Conservation (phyloP, 2,329 filamentous ascomycete genomes). For the Arthrinium phaeospermum region DNA sequence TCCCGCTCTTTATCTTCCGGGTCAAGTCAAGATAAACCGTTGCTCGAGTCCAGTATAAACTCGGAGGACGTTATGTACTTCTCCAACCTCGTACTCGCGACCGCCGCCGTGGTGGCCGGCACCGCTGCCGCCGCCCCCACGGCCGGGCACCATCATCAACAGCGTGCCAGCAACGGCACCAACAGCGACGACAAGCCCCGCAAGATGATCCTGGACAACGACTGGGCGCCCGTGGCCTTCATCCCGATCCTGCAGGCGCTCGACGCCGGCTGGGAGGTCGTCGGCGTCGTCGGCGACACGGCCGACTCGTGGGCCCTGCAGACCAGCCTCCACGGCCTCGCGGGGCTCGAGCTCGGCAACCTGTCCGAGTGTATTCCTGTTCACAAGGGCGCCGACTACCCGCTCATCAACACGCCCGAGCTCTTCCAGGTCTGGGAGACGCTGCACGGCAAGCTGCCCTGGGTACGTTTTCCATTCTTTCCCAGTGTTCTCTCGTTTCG, state of each 20-base stretch:
- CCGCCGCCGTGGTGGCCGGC: neutral
- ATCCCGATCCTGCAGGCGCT: conserved; percentile 51
- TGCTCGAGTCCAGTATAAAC: neutral
- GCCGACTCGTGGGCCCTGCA: conserved; percentile 53
- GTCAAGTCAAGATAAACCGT: conserved; percentile 9
- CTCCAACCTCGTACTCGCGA: conserved; percentile 8
- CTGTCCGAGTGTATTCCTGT: conserved; percentile 53
- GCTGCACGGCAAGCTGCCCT: conserved; percentile 50
- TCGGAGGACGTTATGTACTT: conserved; percentile 1
- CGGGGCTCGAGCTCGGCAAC: conserved; percentile 51
- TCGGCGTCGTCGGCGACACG: conserved; percentile 47
- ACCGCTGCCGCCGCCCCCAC: neutral
- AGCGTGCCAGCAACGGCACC: neutral
- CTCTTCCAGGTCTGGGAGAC: conserved; percentile 51
- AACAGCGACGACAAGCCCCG: conserved; percentile 21
- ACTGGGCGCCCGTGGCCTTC: conserved; percentile 49
- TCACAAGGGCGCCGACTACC: conserved; percentile 51
- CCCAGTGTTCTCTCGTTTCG: too few species aligned
- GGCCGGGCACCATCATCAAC: neutral
- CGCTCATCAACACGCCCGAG: conserved; percentile 51
- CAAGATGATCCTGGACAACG: conserved; percentile 49
- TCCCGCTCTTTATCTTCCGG: neutral
- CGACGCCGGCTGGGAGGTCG: conserved; percentile 49
- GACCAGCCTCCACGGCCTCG: conserved; percentile 50
- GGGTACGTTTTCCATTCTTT: conserved; percentile 49